phyloP scores from a whole-genome alignment of 23 red algal genomes.

The Gracilaria caudata region DNA sequence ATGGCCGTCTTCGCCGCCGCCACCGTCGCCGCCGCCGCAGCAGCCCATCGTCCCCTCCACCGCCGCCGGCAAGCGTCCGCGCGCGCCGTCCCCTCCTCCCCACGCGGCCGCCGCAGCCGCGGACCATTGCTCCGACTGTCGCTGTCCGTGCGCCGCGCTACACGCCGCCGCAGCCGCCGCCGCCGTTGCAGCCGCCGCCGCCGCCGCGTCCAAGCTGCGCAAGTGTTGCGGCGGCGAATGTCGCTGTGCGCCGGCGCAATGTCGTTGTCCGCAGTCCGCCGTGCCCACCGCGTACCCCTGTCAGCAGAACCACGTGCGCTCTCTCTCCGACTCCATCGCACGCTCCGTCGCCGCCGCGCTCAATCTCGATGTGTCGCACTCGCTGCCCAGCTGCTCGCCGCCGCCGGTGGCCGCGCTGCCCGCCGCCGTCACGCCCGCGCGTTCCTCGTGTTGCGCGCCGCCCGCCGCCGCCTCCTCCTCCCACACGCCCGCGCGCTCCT shows the following conservation, averaged over 20 bases:
- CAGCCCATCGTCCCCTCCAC: neutral
- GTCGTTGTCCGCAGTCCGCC: conserved; percentile 32
- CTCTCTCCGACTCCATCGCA: conserved; percentile 15
- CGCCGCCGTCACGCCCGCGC: neutral
- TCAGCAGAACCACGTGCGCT: conserved; percentile 6
- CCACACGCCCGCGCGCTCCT: too few species aligned
- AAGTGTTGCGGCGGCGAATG: conserved; percentile 60
- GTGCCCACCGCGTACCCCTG: conserved; percentile 11
- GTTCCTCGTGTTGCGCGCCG: neutral
- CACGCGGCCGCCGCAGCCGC: too few species aligned
- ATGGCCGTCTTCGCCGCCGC: neutral
- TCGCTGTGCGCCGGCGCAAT: conserved; percentile 32
- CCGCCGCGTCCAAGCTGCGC: conserved; percentile 41
- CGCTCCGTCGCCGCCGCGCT: conserved; percentile 21
- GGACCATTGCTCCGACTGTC: conserved; percentile 27
- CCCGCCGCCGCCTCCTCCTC: neutral
- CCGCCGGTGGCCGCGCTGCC: neutral
- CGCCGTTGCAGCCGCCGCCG: conserved; percentile 17
- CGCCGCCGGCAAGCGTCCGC: neutral
- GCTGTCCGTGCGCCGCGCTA: neutral
- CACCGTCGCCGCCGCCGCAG: conserved; percentile 11
- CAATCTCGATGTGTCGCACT: neutral
- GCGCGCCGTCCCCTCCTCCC: neutral
- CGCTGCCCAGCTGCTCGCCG: neutral
- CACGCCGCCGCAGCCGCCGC: conserved; percentile 16